phyloP scores from a whole-genome alignment of 2,329 filamentous ascomycete species.

The Ceratocystis papillata region DNA sequence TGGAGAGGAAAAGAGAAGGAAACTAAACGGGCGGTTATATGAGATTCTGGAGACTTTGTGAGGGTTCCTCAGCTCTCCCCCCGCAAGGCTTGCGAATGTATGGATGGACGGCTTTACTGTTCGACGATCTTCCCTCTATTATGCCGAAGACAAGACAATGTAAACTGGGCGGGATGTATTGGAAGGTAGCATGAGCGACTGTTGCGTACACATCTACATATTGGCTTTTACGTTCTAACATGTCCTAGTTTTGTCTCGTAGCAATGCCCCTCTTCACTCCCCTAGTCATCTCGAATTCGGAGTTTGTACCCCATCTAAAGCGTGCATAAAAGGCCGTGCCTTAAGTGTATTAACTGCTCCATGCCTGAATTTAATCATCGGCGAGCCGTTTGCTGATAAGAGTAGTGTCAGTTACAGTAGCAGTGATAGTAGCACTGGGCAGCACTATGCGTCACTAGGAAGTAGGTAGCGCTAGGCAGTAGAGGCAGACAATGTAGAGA shows the following conservation, averaged over 20 bases:
- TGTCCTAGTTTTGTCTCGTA: not conserved
- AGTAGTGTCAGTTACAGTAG: too few relatives aligned
- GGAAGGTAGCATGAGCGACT: not conserved
- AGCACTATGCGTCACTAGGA: not conserved
- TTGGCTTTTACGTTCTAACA: not conserved
- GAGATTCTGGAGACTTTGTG: not conserved
- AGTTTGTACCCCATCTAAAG: not conserved
- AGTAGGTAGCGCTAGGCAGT: not conserved
- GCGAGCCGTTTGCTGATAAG: not conserved
- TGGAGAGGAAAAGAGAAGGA: not conserved
- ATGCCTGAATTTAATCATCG: not conserved
- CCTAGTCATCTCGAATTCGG: not conserved
- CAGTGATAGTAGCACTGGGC: too few relatives aligned
- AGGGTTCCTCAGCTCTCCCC: not conserved
- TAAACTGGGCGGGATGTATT: too few relatives aligned
- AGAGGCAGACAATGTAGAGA: too few relatives aligned
- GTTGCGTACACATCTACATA: not conserved
- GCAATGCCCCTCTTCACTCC: not conserved
- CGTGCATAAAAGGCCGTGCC: conserved; percentile 4
- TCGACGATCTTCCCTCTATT: not conserved
- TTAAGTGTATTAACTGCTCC: not conserved
- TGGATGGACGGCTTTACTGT: not conserved
- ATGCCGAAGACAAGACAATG: not conserved
- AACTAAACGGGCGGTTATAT: not conserved
- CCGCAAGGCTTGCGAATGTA: too few relatives aligned